Evolutionary conservation across 805 yeast genomes (phyloP), one percentile per base, ranked within the genome.

Genomic region (Priceomyces haplophilus): DNA sequence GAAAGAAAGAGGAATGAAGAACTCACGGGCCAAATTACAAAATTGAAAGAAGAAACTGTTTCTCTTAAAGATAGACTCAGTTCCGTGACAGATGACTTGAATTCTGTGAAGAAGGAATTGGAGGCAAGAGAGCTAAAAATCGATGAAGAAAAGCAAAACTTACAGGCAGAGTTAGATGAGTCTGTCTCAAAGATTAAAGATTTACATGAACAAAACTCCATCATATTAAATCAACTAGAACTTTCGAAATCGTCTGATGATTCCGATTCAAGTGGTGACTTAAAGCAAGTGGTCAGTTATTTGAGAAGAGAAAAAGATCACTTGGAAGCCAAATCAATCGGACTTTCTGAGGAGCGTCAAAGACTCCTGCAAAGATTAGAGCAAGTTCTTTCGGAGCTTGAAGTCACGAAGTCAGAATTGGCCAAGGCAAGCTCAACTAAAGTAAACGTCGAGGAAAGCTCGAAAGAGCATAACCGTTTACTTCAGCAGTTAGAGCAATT

Each of bases 231-330:
- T 48, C 93, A 87, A 59, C 61, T 88, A 20, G 91, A 83, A 45
- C 51, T 56, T 38, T 37, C 52, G 25, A 52, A 53, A 37, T 35
- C 52, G 19, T 3, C 20, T 3, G 36, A 15, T n/a, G 43, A 35
- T 19, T 41, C 44, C 13, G 51, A 38, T 8, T 44, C 47, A 8
- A 54, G 50, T 6, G 34, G 37, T n/a, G 69, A 64, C 23, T 45
- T 65, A 37, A 61, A 61, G 39, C 82, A 82, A 48, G 73, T 88
- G 20, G 64, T 88, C 27, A 57, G 72, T 1, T 82, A 76, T 52
- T 65, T 88, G 44, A 82, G 90, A 36, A 79, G 83, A 47, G 95
- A 87, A 50, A 85, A 83, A 53, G 95, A 88, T 48, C 69, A 82
- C 3, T 71, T 82, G 1, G 83, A 80, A 37, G 74, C 80, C 7